Percentiles rank a stretch among this genome's conserved stretches.
phyloP scores from a whole-genome alignment of 176 grass and related monocot species.

The Musa schizocarpa region DNA sequence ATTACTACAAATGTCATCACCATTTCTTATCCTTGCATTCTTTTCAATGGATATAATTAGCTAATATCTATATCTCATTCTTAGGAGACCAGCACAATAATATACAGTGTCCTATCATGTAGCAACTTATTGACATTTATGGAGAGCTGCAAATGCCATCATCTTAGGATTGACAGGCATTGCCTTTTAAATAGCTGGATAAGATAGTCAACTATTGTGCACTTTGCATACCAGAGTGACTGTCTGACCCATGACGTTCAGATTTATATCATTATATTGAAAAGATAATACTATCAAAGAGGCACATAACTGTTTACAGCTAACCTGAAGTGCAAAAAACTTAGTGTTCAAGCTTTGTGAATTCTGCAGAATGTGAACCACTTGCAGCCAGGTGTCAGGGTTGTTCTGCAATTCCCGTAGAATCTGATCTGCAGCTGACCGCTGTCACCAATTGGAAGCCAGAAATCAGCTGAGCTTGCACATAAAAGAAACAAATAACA shows the following conservation, averaged over 20 bases:
- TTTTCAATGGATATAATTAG: too few relatives aligned
- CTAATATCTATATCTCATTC: too few relatives aligned
- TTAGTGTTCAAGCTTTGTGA: constrained; percentile 95
- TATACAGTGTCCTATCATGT: too few relatives aligned
- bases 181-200: neutral
- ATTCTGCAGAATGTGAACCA: constrained; percentile 92
- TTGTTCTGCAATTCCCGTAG: constrained; percentile 92
- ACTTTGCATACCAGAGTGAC: neutral
- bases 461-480: neutral
- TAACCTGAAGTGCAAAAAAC: constrained; percentile 97
- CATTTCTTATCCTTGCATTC: too few relatives aligned
- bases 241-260: neutral
- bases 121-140: too few relatives aligned
- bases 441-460: constrained; percentile 34
- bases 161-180: neutral
- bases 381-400: constrained; percentile 92
- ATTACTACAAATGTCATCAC: too few relatives aligned
- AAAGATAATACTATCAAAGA: neutral
- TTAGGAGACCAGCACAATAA: too few relatives aligned
- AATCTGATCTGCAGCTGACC: constrained; percentile 88
- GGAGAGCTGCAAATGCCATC: too few relatives aligned
- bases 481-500: neutral
- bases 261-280: neutral
- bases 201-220: neutral
- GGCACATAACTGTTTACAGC: neutral